A percentile compares a stretch with the other conserved stretches of the same genome.
Evolutionary conservation across 306 rosid species (phyloP).

Genomic region (Cucumis melo): DNA sequence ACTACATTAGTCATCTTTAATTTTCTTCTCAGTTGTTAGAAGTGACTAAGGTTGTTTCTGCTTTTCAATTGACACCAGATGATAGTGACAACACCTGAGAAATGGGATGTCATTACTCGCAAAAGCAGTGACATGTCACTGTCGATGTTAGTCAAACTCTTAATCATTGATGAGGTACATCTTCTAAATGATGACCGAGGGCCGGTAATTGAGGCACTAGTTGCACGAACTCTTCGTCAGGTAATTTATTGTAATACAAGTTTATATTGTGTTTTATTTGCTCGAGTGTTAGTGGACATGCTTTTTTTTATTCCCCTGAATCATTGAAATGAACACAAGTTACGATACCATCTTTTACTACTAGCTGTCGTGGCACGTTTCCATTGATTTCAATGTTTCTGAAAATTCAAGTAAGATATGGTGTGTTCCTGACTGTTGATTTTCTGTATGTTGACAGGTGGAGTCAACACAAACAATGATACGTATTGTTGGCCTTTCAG

Average conservation of each 20-base stretch:
- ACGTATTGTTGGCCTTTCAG: conserved; percentile 97
- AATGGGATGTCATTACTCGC: conserved; percentile 99
- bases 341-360: background rate
- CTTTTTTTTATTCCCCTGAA: background rate
- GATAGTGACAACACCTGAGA: conserved; percentile 99
- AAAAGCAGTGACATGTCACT: conserved; percentile 98
- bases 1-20: conserved; percentile 3
- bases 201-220: conserved; percentile 94
- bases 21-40: conserved; percentile 7
- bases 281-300: background rate
- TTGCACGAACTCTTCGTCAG: conserved; percentile 94
- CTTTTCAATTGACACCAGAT: conserved; percentile 36
- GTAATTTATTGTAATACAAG: conserved; percentile 23
- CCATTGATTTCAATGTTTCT: background rate
- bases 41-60: conserved; percentile 9
- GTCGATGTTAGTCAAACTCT: conserved; percentile 89
- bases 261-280: background rate
- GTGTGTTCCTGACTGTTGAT: background rate
- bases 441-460: conserved; percentile 39
- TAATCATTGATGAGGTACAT: conserved; percentile 95
- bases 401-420: background rate
- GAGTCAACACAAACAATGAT: conserved; percentile 92
- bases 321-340: background rate
- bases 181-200: conserved; percentile 95
- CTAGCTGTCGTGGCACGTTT: background rate